phyloP scores from a whole-genome alignment of 495 filamentous ascomycete species.

The Penicillium desertorum region DNA sequence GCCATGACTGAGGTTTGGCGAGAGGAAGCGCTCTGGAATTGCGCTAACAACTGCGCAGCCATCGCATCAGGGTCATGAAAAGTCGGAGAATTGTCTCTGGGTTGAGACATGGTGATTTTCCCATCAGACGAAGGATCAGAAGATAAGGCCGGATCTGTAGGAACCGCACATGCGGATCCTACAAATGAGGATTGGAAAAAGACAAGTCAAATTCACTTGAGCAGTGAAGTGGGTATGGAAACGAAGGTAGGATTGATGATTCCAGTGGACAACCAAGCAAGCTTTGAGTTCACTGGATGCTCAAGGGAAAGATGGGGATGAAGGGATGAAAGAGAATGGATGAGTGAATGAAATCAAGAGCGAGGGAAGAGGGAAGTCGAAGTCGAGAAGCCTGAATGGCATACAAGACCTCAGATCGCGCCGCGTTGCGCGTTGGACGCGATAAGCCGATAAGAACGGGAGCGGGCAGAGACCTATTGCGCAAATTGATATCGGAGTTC shows the following conservation, averaged over 20 bases:
- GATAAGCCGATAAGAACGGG: constrained; percentile 1
- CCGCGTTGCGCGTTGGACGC: neutral
- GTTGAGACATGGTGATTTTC: constrained; percentile 1
- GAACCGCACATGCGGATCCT: constrained; percentile 7
- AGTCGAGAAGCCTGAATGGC: neutral
- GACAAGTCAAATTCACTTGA: neutral
- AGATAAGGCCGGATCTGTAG: neutral
- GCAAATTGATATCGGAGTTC: neutral
- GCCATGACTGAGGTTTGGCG: neutral
- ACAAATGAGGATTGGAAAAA: neutral
- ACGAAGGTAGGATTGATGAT: neutral
- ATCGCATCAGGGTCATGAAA: constrained; percentile 23
- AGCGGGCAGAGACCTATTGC: neutral
- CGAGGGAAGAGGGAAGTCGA: neutral
- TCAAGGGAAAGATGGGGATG: neutral
- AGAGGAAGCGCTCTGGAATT: constrained; percentile 13
- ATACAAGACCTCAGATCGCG: neutral
- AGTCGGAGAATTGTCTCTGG: neutral
- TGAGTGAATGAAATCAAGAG: neutral
- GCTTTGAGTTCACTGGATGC: neutral
- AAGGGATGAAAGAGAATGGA: neutral
- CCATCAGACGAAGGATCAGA: no score
- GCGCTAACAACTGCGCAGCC: constrained; percentile 20
- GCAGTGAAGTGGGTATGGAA: neutral
- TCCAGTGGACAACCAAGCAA: neutral